A percentile compares a stretch with the other conserved stretches of the same genome.
Evolutionary conservation across 164 flowering plant species (phyloP).

Genomic region (Macadamia integrifolia): DNA sequence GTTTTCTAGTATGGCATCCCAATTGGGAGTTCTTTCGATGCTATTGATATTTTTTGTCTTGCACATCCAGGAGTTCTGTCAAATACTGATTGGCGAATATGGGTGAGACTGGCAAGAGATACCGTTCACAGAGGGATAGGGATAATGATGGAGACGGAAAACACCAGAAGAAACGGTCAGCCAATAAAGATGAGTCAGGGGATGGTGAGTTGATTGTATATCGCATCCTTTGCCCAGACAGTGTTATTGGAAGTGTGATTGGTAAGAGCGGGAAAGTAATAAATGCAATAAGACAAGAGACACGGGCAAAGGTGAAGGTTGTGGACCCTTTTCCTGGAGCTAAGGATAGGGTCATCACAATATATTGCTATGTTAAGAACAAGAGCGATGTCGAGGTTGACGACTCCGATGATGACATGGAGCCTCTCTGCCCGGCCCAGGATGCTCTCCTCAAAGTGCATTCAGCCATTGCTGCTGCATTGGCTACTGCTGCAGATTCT

Average conservation of each 20-base stretch:
- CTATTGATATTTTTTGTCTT: neutral
- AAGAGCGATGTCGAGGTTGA: constrained; percentile 65
- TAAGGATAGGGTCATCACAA: constrained; percentile 66
- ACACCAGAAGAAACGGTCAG: constrained; percentile 26
- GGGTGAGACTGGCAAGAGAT: constrained; percentile 77
- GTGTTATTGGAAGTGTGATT: constrained; percentile 86
- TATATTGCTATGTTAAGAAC: constrained; percentile 69
- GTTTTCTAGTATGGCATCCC: too few relatives aligned
- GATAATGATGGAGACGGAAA: constrained; percentile 30
- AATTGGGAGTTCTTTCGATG: neutral
- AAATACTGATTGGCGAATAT: constrained; percentile 21
- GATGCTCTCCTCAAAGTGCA: constrained; percentile 88
- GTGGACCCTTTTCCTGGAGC: constrained; percentile 95
- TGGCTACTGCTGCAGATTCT: constrained; percentile 37
- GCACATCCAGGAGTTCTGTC: neutral
- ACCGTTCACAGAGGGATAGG: constrained; percentile 33
- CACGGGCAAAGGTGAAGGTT: constrained; percentile 77
- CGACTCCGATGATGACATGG: constrained; percentile 44
- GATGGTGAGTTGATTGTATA: constrained; percentile 59
- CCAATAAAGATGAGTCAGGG: constrained; percentile 33
- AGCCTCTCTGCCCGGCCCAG: constrained; percentile 81
- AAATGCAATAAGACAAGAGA: constrained; percentile 77
- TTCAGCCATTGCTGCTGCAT: constrained; percentile 63
- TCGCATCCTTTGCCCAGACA: constrained; percentile 84
- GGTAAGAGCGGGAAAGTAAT: constrained; percentile 94